These are phyloP conservation scores for Podospora pseudopauciseta DNA, from an alignment of 495 filamentous ascomycete genomes.

Conservation along the genomic window DNA sequence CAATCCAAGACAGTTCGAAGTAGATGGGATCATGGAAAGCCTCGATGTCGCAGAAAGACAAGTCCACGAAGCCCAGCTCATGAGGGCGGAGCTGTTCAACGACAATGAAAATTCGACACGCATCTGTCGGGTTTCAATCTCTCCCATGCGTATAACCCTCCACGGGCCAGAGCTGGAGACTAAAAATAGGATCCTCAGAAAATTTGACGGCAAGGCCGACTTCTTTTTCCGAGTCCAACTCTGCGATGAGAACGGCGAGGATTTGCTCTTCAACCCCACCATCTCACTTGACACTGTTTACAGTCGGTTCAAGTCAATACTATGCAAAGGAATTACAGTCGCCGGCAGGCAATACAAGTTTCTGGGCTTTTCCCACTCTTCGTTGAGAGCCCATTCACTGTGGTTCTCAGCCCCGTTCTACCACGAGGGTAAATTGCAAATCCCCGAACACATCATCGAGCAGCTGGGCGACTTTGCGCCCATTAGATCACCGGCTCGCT, in stretches of 20 bases:
- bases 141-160: constrained; percentile 64
- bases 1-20: constrained; percentile 43
- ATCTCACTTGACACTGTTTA: constrained; percentile 55
- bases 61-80: constrained; percentile 28
- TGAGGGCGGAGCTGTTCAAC: constrained; percentile 24
- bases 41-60: constrained; percentile 41
- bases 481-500: constrained; percentile 66
- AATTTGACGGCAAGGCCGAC: constrained; percentile 58
- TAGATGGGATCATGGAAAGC: constrained; percentile 40
- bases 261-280: constrained; percentile 53
- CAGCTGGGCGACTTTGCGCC: constrained; percentile 61
- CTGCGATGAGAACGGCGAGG: constrained; percentile 66
- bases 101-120: constrained; percentile 32
- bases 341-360: constrained; percentile 63
- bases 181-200: constrained; percentile 70
- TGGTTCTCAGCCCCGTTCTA: constrained; percentile 75
- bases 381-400: constrained; percentile 60
- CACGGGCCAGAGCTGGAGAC: constrained; percentile 67
- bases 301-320: constrained; percentile 55
- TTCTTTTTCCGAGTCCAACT: constrained; percentile 66
- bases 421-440: constrained; percentile 40
- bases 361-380: constrained; percentile 79
- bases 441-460: constrained; percentile 52
- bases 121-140: constrained; percentile 61
- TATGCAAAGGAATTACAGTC: constrained; percentile 56